These are phyloP conservation scores for Stereum hirsutum DNA, from an alignment of 1,284 basidiomycete genomes.

Conservation along the genomic window DNA sequence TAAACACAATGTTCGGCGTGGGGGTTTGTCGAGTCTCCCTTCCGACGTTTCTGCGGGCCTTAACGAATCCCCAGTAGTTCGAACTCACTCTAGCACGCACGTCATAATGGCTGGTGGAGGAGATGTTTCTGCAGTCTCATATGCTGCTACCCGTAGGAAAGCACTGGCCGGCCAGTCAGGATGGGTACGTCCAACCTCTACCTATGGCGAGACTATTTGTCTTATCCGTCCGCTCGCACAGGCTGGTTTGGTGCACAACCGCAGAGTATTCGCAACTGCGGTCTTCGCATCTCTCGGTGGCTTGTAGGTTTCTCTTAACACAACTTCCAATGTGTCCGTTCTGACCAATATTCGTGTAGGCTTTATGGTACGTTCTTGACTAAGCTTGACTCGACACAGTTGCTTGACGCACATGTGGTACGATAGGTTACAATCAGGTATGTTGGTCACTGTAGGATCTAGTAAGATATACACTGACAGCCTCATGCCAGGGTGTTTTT, in stretches of 20 bases:
- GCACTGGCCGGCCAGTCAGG: slow-evolving; percentile 55
- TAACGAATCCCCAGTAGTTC: neutral
- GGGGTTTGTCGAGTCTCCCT: too few relatives aligned
- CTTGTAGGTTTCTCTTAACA: slow-evolving; percentile 33
- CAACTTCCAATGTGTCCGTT: neutral
- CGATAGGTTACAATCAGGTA: slow-evolving; percentile 40
- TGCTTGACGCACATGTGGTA: slow-evolving; percentile 13
- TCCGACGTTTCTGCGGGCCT: too few relatives aligned
- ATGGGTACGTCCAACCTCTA: slow-evolving; percentile 36
- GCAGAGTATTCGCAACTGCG: slow-evolving; percentile 50
- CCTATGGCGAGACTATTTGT: neutral
- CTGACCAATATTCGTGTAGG: slow-evolving; percentile 18
- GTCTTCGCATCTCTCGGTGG: slow-evolving; percentile 69
- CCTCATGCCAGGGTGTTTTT: slow-evolving; percentile 54
- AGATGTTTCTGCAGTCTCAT: slow-evolving; percentile 15
- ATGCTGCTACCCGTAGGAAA: slow-evolving; percentile 37
- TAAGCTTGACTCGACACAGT: slow-evolving; percentile 1
- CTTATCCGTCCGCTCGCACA: slow-evolving; percentile 15
- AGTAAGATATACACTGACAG: neutral
- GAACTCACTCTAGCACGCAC: neutral
- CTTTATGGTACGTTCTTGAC: slow-evolving; percentile 35
- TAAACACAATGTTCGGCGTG: too few relatives aligned
- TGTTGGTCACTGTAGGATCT: neutral
- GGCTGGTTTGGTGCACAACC: slow-evolving; percentile 55
- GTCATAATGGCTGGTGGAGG: slow-evolving; percentile 15